These are phyloP conservation scores for Aaosphaeria arxii DNA, from an alignment of 2,329 filamentous ascomycete genomes.

Conservation along the genomic window DNA sequence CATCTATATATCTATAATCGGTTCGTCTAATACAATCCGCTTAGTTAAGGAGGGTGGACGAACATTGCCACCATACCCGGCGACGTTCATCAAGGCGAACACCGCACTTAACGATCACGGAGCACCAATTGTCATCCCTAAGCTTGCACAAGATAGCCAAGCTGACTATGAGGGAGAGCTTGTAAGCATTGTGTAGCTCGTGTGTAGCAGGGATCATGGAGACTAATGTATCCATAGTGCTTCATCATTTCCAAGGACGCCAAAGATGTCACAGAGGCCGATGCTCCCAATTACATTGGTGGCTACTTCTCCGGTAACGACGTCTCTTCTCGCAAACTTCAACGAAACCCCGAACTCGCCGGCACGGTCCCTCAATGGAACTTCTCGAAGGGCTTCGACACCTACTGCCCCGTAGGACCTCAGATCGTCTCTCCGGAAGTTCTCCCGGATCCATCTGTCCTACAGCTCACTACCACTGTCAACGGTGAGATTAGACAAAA, in stretches of 20 bases:
- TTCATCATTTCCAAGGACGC: slow-evolving; percentile 54
- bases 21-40: neutral
- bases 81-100: slow-evolving; percentile 51
- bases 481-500: slow-evolving; percentile 51
- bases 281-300: slow-evolving; percentile 51
- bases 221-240: slow-evolving; percentile 16
- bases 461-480: slow-evolving; percentile 47
- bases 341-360: slow-evolving; percentile 49
- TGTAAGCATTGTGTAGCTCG: slow-evolving; percentile 12
- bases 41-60: slow-evolving; percentile 52
- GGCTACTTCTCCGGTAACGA: slow-evolving; percentile 58
- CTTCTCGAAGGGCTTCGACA: slow-evolving; percentile 58
- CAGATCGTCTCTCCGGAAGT: slow-evolving; percentile 44
- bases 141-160: slow-evolving; percentile 48
- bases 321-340: slow-evolving; percentile 52
- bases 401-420: slow-evolving; percentile 53
- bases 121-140: slow-evolving; percentile 47
- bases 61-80: slow-evolving; percentile 49
- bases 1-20: neutral
- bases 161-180: slow-evolving; percentile 51
- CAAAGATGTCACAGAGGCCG: slow-evolving; percentile 46
- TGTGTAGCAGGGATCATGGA: slow-evolving; percentile 14
- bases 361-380: slow-evolving; percentile 56
- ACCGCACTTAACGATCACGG: slow-evolving; percentile 40
- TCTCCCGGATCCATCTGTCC: slow-evolving; percentile 42